Evolutionary conservation across 805 yeast species (phyloP), one percentile per base, ranked within the genome.

Genomic region (Pachysolen tannophilus): DNA sequence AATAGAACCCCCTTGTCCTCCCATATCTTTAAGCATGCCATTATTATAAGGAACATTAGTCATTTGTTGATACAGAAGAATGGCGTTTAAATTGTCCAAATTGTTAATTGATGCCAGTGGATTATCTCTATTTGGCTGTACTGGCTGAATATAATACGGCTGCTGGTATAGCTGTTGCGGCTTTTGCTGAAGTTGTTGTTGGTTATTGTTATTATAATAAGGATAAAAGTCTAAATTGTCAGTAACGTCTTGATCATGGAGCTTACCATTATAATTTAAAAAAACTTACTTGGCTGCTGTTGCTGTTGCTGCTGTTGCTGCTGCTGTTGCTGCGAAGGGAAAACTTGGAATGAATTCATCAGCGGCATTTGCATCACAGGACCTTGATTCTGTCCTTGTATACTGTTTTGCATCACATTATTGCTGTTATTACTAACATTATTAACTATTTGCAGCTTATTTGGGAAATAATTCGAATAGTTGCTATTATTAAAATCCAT

Each of bases 301-400:
- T 26, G 18, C 3, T 14, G 15, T 23, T 17, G 24, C 8, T 25
- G 26, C 2, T 27, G 33, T n/a, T 28, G 37, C 18, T 33, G 28
- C 19, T 34, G 33, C n/a, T 28, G 37, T 18, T 28, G 36, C 15
- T 20, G 32, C 21, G n/a, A n/a, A n/a, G n/a, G n/a, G n/a, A n/a
- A n/a, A n/a, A n/a, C n/a, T 10, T 26, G 16, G 6, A 19, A 6
- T n/a, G 7, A 8, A 5, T 6, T 8, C 11, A 7, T 15, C 13
- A 15, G 8, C 24, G 15, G 13, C 16, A 26, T 15, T 15, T 19
- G 16, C 16, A 14, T 11, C 14, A 11, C n/a, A n/a, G n/a, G n/a
- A n/a, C n/a, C n/a, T n/a, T 33, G 33, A 5, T 32, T 28, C 13
- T 24, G 29, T 24, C 26, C 29, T 10, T 32, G 34, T 6, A 5